Base-by-base conservation (phyloP, 441 rosid genomes). In the Francoa sonchifolia region DNA sequence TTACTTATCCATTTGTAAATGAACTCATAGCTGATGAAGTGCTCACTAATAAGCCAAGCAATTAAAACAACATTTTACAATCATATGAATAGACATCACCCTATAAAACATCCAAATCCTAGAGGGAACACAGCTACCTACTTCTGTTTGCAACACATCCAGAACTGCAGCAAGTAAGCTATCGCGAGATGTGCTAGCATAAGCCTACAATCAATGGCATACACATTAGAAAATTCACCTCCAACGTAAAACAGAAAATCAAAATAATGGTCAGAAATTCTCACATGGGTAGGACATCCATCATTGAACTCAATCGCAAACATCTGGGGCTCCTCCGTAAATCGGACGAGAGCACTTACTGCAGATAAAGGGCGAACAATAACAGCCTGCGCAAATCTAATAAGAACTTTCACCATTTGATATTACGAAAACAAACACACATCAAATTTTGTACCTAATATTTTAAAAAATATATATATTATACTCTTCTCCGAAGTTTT, bases 311-410 rank as follows among this genome's bases (percentile, higher is more conserved):
- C 99, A 39, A 92, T 69, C 15, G 96, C 99, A 77, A 92, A 92
- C 86, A 92, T 84, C 69, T 92, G 99, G 59, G 99, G 99, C 78
- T 92, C 99, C 76, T 92, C 99, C 6, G 99, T 80, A 33, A 87
- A 87, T 68, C 99, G 87, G 50, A 92, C 87, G 57, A 92, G 96
- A 9, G 93, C 67, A 39, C 87, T 71, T 37, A 87, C 96, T 37
- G 93, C 69, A 58, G 96, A 71, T 55, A 87, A 73, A 61, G 96
- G 94, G 59, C 94, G 95, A 61, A 79, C 83, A 50, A 71, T 82
- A 76, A 92, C 83, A 72, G 84, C 99, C 99, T 92, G 97, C 89
- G 82, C 67, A 61, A 76, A 71, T 87, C 97, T 82, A 92, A 84
- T 78, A 67, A 75, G 59, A 59, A 68, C n/a, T 69, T 73, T 90